phyloP scores from a whole-genome alignment of 257 asterid species.

The Solanum peruvianum region DNA sequence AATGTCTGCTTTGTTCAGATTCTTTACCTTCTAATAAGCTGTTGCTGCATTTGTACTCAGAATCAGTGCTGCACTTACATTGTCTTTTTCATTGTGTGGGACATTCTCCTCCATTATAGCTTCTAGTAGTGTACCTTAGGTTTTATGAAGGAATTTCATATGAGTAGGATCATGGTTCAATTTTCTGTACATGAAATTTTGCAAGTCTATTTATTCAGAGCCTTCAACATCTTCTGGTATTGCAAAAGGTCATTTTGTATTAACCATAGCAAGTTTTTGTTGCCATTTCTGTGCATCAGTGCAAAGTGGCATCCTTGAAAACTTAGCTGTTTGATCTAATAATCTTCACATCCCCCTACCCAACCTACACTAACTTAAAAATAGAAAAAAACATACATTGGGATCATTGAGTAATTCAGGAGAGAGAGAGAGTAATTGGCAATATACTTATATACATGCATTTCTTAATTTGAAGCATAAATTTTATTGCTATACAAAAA shows the following conservation, averaged over 20 bases:
- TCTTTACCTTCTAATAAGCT: background rate
- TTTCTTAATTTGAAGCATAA: background rate
- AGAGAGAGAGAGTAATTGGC: background rate
- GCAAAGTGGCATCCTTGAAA: background rate
- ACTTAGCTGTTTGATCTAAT: background rate
- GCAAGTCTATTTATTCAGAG: background rate
- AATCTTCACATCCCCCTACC: background rate
- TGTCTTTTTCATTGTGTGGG: background rate
- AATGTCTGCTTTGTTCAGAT: background rate
- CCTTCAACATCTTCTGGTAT: background rate
- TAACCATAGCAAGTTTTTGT: background rate
- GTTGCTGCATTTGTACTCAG: background rate
- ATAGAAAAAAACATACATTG: background rate
- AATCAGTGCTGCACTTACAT: background rate
- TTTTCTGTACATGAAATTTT: background rate
- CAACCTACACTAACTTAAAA: background rate
- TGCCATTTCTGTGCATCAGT: background rate
- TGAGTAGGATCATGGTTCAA: background rate
- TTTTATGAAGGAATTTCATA: background rate
- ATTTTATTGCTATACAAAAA: background rate
- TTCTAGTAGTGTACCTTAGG: background rate
- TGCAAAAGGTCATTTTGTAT: background rate
- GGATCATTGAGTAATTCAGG: background rate
- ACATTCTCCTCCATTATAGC: background rate
- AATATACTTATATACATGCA: background rate